Percentiles rank a stretch among this genome's conserved stretches.
Evolutionary conservation across 331 rosid species (phyloP).

Genomic region (Rhamnella rubrinervis): DNA sequence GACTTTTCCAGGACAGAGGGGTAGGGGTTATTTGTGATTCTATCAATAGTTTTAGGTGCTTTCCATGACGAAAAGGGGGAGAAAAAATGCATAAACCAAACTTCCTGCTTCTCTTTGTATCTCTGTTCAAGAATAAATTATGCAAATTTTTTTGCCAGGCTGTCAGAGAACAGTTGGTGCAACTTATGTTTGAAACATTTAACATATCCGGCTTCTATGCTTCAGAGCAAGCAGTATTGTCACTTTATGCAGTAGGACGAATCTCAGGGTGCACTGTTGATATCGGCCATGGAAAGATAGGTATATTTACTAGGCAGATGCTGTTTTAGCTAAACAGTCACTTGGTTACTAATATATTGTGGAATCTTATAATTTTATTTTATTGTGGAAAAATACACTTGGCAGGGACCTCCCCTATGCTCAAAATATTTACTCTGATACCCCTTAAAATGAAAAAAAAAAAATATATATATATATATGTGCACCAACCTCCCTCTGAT

Average conservation of each 20-base stretch:
- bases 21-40: too few species aligned
- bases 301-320: slow-evolving; percentile 35
- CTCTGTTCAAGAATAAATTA: slow-evolving; percentile 9
- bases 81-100: neutral
- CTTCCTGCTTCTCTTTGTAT: slow-evolving; percentile 1
- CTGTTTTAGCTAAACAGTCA: neutral
- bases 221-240: slow-evolving; percentile 94
- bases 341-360: neutral
- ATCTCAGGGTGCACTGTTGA: slow-evolving; percentile 98
- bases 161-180: slow-evolving; percentile 94
- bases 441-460: too few species aligned
- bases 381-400: neutral
- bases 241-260: slow-evolving; percentile 94
- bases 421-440: too few species aligned
- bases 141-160: slow-evolving; percentile 48
- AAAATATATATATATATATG: too few species aligned
- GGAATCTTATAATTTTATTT: neutral
- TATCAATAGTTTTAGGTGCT: too few species aligned
- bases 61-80: too few species aligned
- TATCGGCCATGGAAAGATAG: slow-evolving; percentile 98
- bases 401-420: too few species aligned
- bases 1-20: too few species aligned
- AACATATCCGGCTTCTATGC: slow-evolving; percentile 99
- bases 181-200: slow-evolving; percentile 95
- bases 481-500: too few species aligned